Conservation (phyloP, 2,329 filamentous ascomycete genomes). For the Cladosporium sp. region DNA sequence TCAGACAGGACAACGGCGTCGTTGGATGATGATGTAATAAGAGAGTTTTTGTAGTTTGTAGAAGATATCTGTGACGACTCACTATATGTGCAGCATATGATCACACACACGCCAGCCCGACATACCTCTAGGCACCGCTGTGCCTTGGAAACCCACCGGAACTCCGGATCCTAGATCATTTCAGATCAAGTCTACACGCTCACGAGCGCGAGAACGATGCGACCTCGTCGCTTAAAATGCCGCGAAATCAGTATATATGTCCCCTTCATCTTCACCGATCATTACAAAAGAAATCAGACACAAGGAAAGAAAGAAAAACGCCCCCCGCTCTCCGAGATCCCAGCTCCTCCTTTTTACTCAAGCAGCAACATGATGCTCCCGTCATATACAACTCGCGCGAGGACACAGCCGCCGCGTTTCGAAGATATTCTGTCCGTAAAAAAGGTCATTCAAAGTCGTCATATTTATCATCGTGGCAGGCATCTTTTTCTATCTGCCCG, state of each 20-base stretch:
- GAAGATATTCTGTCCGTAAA: neutral
- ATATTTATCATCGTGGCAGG: neutral
- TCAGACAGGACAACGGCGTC: neutral
- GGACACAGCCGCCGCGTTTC: neutral
- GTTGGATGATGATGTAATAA: neutral
- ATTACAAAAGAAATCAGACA: neutral
- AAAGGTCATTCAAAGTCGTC: neutral
- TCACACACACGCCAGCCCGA: too few species aligned
- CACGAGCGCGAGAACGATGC: neutral
- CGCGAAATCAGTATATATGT: neutral
- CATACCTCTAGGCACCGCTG: neutral
- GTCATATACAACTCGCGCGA: neutral
- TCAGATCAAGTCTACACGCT: neutral
- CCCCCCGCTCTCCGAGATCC: neutral
- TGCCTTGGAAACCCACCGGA: neutral
- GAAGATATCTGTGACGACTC: neutral
- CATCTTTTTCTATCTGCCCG: slow-evolving; percentile 19
- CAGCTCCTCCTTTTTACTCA: neutral
- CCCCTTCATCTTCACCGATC: neutral
- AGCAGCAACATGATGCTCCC: neutral
- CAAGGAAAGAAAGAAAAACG: neutral
- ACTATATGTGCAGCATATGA: neutral
- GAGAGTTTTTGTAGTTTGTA: neutral
- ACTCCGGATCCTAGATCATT: neutral
- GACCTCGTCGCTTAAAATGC: neutral